Base-by-base conservation (phyloP, 257 asterid genomes). In the Solanum raphanifolium region DNA sequence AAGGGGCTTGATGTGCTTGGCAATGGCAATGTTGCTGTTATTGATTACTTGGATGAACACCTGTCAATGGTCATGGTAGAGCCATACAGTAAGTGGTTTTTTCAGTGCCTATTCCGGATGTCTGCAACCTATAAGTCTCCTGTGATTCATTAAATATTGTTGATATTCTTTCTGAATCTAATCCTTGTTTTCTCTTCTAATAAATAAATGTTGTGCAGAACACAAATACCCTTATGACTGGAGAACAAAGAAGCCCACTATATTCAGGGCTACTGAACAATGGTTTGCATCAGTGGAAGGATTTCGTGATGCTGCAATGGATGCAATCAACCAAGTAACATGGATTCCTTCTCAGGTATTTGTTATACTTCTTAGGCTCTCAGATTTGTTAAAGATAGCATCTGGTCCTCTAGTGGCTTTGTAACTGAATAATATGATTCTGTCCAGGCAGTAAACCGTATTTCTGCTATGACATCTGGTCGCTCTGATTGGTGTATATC, bases 261-360 rank as follows among this genome's bases (percentile, higher is more conserved):
- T 97, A 89, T 95, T 97, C 91, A 95, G 99, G 94, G 99, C 98
- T 55, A 97, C 99, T 66, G 99, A 97, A 90, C 99, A 97, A 88
- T 97, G 99, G 99, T 97, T 97, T 93, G 99, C 99, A 87, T 97
- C 99, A 36, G 98, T 97, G 87, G 99, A 95, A 90, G 99, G 99
- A 87, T 97, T 97, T 71, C 98, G 99, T 78, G 87, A 90, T 89
- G 94, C 98, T 92, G 98, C 96, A 38, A 95, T 97, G 96, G 94
- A 93, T 90, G 95, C 99, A 79, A 95, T 97, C 81, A 90, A 89
- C 89, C 93, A 93, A 90, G 99, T 97, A 69, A 91, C 91, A 29
- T 97, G 99, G 99, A 91, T 87, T 88, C 99, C 99, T 36, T 88
- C 98, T 5, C 98, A 95, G 99, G 99, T 95, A 91, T 74, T 84